Conservation (phyloP, 257 asterid species). For the Jacaranda mimosifolia region DNA sequence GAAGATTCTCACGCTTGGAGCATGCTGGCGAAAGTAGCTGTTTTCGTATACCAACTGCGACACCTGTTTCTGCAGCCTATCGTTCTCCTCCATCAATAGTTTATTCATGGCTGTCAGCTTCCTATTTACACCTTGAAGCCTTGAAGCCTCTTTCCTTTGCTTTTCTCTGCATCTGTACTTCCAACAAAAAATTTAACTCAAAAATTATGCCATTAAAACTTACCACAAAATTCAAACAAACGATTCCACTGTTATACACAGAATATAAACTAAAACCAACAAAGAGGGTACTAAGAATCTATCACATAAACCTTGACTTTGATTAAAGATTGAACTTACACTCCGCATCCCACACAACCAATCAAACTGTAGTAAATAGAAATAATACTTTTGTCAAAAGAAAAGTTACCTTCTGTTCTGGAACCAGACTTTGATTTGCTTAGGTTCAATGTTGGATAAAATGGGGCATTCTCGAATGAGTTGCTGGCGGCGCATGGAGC, state of each 20-base stretch:
- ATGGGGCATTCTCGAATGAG: conserved; percentile 92
- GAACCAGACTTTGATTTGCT: conserved; percentile 96
- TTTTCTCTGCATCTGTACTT: conserved; percentile 86
- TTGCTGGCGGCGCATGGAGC: conserved; percentile 89
- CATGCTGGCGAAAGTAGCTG: conserved; percentile 77
- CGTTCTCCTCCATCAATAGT: conserved; percentile 91
- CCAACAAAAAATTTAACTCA: conserved; percentile 22
- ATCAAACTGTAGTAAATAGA: background rate
- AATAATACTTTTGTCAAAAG: no score
- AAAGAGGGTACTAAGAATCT: background rate
- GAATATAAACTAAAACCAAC: background rate
- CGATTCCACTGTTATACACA: background rate
- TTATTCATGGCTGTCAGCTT: conserved; percentile 94
- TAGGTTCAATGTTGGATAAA: conserved; percentile 81
- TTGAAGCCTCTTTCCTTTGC: conserved; percentile 88
- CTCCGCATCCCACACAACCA: background rate
- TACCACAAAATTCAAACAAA: conserved; percentile 2
- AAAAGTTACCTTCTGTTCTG: conserved; percentile 78
- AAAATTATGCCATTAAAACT: background rate
- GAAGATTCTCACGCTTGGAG: conserved; percentile 58
- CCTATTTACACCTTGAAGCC: conserved; percentile 88
- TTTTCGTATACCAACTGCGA: conserved; percentile 85
- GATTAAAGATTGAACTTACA: conserved; percentile 10
- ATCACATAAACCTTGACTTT: background rate
- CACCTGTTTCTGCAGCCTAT: conserved; percentile 90